Base-by-base conservation (phyloP, 2,329 filamentous ascomycete genomes). In the Escovopsis sp. region DNA sequence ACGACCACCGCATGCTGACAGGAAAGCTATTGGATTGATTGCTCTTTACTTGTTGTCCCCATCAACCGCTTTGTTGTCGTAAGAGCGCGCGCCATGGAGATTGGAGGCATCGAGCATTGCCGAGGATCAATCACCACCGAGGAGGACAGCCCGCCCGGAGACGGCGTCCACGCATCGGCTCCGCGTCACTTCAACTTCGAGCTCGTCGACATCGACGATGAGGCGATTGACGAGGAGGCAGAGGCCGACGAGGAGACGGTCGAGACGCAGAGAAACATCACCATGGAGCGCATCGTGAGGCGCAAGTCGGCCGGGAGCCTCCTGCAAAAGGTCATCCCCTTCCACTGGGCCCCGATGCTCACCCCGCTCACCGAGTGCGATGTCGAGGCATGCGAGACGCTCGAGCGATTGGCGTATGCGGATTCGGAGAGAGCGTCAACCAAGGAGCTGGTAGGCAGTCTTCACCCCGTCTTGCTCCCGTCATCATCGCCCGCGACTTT, bases 291-390 rank as follows among this genome's bases (percentile, higher is more conserved):
- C 40, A 61, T 64, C 36, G 46, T 57, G 47, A 51, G 58, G 47
- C 41, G 57, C 50, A 51, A 56, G 52, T 49, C 57, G 48, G 50
- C 52, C 37, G 48, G 46, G 25, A 47, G 51, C 10, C 49, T 55
- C 48, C 56, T 67, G 30, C 60, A 69, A 44, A 63, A 69, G 45
- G 50, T 68, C 32, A 54, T 71, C 38, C 68, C 65, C 9, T 78
- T 80, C 51, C 67, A 74, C 39, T 74, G 52, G 74, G 84, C 53
- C 78, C 85, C 24, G 7, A 59, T 58, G 55, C 54, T 83, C n/a
- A 76, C 84, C 40, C 74, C 82, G 25, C 70, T 95, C 39, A 84
- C 75, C 34, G 60, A 73, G 38, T 72, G 71, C 24, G 79, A 86
- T 51, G 57, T 81, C 39, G 75, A 80, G 29, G 75, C 72, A 7